phyloP scores from a whole-genome alignment of 2,329 filamentous ascomycete species.

The Huntiella savannae region DNA sequence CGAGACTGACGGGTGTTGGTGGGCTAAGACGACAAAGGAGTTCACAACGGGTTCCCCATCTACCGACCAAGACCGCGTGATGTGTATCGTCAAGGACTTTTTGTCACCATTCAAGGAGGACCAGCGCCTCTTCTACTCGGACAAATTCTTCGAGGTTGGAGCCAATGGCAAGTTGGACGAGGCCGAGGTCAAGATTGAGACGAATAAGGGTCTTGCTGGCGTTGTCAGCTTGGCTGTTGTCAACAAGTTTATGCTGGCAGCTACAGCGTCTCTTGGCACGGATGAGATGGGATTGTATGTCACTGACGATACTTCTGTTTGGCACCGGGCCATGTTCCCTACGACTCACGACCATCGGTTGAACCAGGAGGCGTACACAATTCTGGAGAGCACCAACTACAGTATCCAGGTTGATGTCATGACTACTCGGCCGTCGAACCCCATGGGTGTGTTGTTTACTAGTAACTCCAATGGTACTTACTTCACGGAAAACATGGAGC shows the following conservation, averaged over 20 bases:
- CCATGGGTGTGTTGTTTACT: conserved; percentile 78
- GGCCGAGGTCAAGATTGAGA: conserved; percentile 60
- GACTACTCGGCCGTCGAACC: conserved; percentile 41
- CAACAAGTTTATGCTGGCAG: conserved; percentile 73
- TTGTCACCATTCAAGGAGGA: conserved; percentile 54
- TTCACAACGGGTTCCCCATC: conserved; percentile 53
- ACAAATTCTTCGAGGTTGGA: conserved; percentile 54
- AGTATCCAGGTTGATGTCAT: conserved; percentile 93
- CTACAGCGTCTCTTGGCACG: conserved; percentile 58
- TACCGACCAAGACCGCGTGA: conserved; percentile 47
- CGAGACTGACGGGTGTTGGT: conserved; percentile 60
- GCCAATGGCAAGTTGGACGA: conserved; percentile 32
- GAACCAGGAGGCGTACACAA: conserved; percentile 74
- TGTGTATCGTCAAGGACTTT: conserved; percentile 63
- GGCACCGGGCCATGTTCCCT: conserved; percentile 84
- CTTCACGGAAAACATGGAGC: conserved; percentile 77
- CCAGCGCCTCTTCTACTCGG: conserved; percentile 61
- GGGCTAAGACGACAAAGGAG: conserved; percentile 58
- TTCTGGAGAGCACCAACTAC: conserved; percentile 92
- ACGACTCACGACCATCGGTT: conserved; percentile 50
- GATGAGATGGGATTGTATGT: conserved; percentile 86
- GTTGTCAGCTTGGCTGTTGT: conserved; percentile 66
- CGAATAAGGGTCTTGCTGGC: conserved; percentile 54
- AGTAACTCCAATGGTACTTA: conserved; percentile 97
- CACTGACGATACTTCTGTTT: conserved; percentile 61